Conservation (phyloP, 2,329 filamentous ascomycete species). For the Talaromyces piceae region DNA sequence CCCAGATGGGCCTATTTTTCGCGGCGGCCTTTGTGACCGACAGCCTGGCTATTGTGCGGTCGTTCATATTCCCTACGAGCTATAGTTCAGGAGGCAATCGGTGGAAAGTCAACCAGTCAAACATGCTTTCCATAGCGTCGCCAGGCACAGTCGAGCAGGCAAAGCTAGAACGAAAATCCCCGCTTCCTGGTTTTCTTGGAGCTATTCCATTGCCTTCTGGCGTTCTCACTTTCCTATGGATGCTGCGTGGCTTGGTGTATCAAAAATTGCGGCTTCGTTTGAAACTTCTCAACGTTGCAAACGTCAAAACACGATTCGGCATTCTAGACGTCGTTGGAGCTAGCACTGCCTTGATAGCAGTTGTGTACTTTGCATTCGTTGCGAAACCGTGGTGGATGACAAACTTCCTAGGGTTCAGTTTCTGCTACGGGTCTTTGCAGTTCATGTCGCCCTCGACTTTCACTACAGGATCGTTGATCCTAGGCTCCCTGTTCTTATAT, state of each 20-base stretch:
- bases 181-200: slow-evolving; percentile 46
- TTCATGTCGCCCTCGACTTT: slow-evolving; percentile 87
- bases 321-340: slow-evolving; percentile 49
- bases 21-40: slow-evolving; percentile 69
- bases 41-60: slow-evolving; percentile 54
- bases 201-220: slow-evolving; percentile 37
- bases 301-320: slow-evolving; percentile 36
- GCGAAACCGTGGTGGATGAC: slow-evolving; percentile 63
- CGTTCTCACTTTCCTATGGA: slow-evolving; percentile 40
- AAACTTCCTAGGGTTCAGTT: slow-evolving; percentile 78
- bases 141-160: slow-evolving; percentile 5
- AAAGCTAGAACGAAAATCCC: slow-evolving; percentile 32
- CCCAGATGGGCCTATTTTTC: slow-evolving; percentile 68
- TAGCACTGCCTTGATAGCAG: slow-evolving; percentile 46
- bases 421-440: slow-evolving; percentile 75
- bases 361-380: slow-evolving; percentile 59
- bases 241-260: slow-evolving; percentile 39
- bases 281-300: slow-evolving; percentile 47
- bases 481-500: slow-evolving; percentile 80
- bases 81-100: slow-evolving; percentile 50
- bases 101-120: slow-evolving; percentile 39
- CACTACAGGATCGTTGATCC: slow-evolving; percentile 67
- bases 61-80: slow-evolving; percentile 64
- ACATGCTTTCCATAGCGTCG: slow-evolving; percentile 21
- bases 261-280: slow-evolving; percentile 46